These are phyloP conservation scores for Fragosphaeria purpurea DNA, from an alignment of 2,329 filamentous ascomycete species.

Conservation along the genomic window DNA sequence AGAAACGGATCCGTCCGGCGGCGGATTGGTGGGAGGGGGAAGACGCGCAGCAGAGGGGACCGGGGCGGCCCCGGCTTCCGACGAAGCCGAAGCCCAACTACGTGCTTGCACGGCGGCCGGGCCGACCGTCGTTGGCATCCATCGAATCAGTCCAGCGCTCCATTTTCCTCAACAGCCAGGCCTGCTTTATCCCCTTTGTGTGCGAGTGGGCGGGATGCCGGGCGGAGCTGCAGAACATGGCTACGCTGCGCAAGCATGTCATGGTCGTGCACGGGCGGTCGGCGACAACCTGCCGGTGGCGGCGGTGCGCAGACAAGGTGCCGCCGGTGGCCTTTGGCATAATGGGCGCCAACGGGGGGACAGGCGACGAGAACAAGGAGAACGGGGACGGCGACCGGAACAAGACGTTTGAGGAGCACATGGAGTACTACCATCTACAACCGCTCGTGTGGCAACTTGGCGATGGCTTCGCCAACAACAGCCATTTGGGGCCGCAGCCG, in stretches of 20 bases:
- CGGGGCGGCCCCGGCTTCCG: constrained; percentile 2
- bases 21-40: not conserved
- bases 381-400: constrained; percentile 5
- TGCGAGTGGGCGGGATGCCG: constrained; percentile 52
- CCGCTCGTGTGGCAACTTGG: constrained; percentile 48
- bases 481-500: constrained; percentile 4
- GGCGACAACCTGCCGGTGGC: constrained; percentile 28
- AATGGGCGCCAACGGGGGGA: too few relatives aligned
- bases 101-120: constrained; percentile 27
- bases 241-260: constrained; percentile 47
- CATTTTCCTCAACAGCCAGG: constrained; percentile 30
- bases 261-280: constrained; percentile 33
- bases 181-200: constrained; percentile 40
- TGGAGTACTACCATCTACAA: constrained; percentile 43
- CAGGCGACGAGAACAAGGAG: not conserved
- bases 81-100: not conserved
- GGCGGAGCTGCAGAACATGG: constrained; percentile 53
- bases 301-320: constrained; percentile 23
- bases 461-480: constrained; percentile 43
- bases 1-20: constrained; percentile 7
- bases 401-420: constrained; percentile 35
- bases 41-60: not conserved
- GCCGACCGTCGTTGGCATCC: constrained; percentile 30
- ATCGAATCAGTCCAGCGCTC: constrained; percentile 20
- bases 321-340: constrained; percentile 12